A percentile compares a stretch with the other conserved stretches of the same genome.
Conservation (phyloP, 345 rosid species). For the Lumnitzera racemosa region DNA sequence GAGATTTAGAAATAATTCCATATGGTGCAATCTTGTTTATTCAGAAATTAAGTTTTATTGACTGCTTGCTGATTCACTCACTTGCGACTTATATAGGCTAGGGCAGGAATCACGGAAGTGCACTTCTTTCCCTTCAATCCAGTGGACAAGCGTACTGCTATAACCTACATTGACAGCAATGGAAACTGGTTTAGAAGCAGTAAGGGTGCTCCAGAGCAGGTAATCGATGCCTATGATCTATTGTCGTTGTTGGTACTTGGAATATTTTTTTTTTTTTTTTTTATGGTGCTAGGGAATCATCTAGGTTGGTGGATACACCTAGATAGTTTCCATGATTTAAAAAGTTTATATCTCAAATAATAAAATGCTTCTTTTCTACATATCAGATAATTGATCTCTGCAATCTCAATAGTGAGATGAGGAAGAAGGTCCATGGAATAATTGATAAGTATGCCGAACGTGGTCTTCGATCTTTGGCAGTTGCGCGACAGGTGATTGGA, state of each 20-base stretch:
- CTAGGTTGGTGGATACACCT: no score
- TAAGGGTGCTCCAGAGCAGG: slow-evolving; percentile 51
- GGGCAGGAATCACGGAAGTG: slow-evolving; percentile 37
- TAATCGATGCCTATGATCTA: neutral
- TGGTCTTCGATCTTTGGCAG: slow-evolving; percentile 40
- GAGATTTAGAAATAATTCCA: neutral
- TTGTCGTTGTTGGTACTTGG: no score
- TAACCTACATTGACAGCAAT: slow-evolving; percentile 29
- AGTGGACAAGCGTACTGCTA: slow-evolving; percentile 43
- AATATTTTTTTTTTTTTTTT: no score
- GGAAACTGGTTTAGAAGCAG: slow-evolving; percentile 39
- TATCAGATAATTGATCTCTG: slow-evolving; percentile 38
- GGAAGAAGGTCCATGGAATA: slow-evolving; percentile 23
- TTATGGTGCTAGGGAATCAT: no score
- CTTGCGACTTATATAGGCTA: slow-evolving; percentile 14
- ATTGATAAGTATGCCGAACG: slow-evolving; percentile 34
- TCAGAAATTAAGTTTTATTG: no score
- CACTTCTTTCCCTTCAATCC: slow-evolving; percentile 54
- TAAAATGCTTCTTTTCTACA: no score
- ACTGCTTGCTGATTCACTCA: no score
- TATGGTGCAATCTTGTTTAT: neutral
- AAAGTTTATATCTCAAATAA: no score
- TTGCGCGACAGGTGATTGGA: slow-evolving; percentile 28
- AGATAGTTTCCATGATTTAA: no score
- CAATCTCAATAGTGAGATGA: slow-evolving; percentile 18